Evolutionary conservation across 1,284 basidiomycete species (phyloP), one percentile per base, ranked within the genome.

Genomic region (Anthracocystis walkeri): DNA sequence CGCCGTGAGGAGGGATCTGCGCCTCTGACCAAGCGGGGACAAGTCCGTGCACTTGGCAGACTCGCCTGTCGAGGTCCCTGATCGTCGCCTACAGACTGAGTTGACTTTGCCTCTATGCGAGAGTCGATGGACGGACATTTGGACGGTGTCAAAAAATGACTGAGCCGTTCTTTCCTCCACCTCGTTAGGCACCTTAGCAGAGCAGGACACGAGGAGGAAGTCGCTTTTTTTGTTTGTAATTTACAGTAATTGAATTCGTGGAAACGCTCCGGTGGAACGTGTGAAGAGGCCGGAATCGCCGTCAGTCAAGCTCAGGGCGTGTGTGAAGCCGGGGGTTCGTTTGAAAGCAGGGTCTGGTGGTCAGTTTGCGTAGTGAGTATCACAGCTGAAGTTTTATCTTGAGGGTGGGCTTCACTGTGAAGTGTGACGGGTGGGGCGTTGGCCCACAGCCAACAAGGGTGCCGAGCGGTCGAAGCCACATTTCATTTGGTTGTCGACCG

Each of bases 61-160:
- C 21, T n/a, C 25, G 16, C 16, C 40, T n/a, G 18, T 41, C 18
- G 41, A 44, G 20, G 41, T 64, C 41, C 20, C 55, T 54, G 67
- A 70, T 70, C 62, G 67, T 61, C 67, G 44, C 41, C 46, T 60
- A 70, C 61, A 65, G 66, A 41, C 46, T 33, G 54, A 25, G 14
- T n/a, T 11, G 21, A n/a, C 23, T 23, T 51, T 59, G 61, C 61
- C 44, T 20, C 16, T 23, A 58, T 59, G 61, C 66, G 53, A 23
- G 40, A 11, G 41, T 70, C 67, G 61, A 70, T 70, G 56, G 27
- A 25, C 31, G 33, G 45, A 49, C 48, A 38, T 16, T 38, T 42
- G 41, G n/a, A 49, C 46, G 11, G 40, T 31, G 27, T 7, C 35
- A 38, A 38, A 38, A 38, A 12, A 38, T 56, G 55, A 57, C 55